A percentile compares a stretch with the other conserved stretches of the same genome.
Conservation (phyloP, 164 flowering plant genomes). For the Vitis riparia region DNA sequence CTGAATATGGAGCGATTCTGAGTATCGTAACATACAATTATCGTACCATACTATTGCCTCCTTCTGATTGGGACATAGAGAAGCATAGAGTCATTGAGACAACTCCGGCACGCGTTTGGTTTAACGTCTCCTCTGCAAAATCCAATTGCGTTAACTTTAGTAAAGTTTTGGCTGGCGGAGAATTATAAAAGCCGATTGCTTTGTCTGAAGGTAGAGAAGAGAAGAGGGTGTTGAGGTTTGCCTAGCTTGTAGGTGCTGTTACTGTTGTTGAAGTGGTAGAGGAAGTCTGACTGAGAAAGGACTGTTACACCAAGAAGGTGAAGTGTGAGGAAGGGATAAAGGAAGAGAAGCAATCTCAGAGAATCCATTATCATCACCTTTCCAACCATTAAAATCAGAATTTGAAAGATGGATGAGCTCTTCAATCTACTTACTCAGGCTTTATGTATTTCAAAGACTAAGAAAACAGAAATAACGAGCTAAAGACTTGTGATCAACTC, state of each 20-base stretch:
- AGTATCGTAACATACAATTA: conserved; percentile 36
- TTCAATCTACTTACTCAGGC: too few relatives aligned
- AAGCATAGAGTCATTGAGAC: conserved; percentile 9
- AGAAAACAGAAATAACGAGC: too few relatives aligned
- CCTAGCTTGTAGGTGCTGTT: conserved; percentile 18
- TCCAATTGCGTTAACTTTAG: conserved; percentile 24
- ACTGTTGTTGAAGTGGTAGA: conserved; percentile 10
- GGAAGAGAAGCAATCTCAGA: background rate
- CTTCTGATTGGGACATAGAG: conserved; percentile 17
- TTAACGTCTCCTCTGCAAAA: conserved; percentile 38
- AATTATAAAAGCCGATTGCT: conserved; percentile 31
- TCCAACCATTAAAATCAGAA: too few relatives aligned
- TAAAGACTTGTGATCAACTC: too few relatives aligned
- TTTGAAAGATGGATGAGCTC: too few relatives aligned
- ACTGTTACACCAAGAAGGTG: background rate
- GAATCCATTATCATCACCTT: too few relatives aligned
- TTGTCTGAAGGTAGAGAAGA: conserved; percentile 16
- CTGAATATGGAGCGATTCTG: conserved; percentile 19
- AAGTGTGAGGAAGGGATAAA: background rate
- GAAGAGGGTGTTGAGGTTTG: conserved; percentile 27
- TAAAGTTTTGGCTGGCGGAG: conserved; percentile 22
- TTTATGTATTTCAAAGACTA: too few relatives aligned
- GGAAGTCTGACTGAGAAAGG: conserved; percentile 2
- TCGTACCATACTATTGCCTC: conserved; percentile 28
- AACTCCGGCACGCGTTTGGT: conserved; percentile 17